Base-by-base conservation (phyloP, 1,139 yeast species). In the Kodamaea alishanica region DNA sequence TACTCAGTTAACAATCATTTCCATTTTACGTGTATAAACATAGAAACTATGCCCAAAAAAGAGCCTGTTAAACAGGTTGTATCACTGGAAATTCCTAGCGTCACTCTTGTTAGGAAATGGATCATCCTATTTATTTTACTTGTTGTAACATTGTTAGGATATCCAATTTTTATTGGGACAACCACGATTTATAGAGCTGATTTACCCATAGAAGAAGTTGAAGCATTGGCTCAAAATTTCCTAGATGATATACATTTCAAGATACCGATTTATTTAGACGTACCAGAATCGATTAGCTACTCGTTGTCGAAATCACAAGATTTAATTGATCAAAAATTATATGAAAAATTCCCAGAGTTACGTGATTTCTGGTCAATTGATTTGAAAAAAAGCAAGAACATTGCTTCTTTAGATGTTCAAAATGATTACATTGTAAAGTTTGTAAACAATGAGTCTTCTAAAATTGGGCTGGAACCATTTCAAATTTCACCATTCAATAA, bases 101-200 rank as follows among this genome's bases (percentile, higher is more conserved):
- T 44, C 23, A 24, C 39, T 11, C 30, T 24, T 39, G 39, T 47
- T 29, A 39, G 55, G 24, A 48, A 46, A 40, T 28, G 33, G 37
- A 49, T 55, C 23, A 45, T 48, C 28, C 22, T 66, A 1, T 49
- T 77, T 4, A 72, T 79, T 33, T 48, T 70, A 1, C 50, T 72
- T 6, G 58, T 59, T 28, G 55, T 61, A 31, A 40, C 51, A 4
- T 23, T 50, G 22, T 49, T 85, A n/a, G 96, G 96, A 1, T 54
- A 80, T 12, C 96, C 96, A 2, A 59, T 86, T 46, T 88, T 92
- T 83, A 63, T 71, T 42, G 58, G 63, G 34, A 77, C 95, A 28
- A 86, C 96, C 4, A 71, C 81, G 15, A 79, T 87, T 7, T 78
- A 84, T 52, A 70, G 96, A 44, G 94, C 95, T 0, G 78, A 79